Conservation (phyloP, 805 yeast species). For the Candida stauntonica region DNA sequence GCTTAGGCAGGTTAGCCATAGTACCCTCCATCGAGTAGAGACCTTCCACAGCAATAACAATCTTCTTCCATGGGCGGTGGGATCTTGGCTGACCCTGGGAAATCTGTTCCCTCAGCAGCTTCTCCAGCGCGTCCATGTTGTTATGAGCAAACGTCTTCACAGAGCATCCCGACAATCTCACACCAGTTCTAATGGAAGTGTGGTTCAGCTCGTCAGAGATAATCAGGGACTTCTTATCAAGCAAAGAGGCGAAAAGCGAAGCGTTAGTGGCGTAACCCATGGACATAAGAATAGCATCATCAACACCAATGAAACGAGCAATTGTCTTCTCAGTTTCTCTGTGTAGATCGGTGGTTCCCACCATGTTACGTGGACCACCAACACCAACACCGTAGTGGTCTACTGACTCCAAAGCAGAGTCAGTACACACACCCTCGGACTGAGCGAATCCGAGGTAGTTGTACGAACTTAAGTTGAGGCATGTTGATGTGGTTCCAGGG, state of each 20-base stretch:
- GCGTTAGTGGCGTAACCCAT: constrained; percentile 98
- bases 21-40: constrained; percentile 81
- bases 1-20: constrained; percentile 60
- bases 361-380: constrained; percentile 69
- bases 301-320: constrained; percentile 88
- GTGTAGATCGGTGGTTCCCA: constrained; percentile 78
- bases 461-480: constrained; percentile 84
- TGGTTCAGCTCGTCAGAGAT: constrained; percentile 94
- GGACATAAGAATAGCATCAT: constrained; percentile 77
- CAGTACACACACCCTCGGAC: constrained; percentile 87
- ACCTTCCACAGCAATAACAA: constrained; percentile 86
- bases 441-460: constrained; percentile 97
- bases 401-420: constrained; percentile 58
- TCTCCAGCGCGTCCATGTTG: constrained; percentile 78
- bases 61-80: constrained; percentile 94
- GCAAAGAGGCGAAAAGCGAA: constrained; percentile 73
- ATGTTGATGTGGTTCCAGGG: constrained; percentile 70
- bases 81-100: constrained; percentile 55
- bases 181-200: constrained; percentile 93
- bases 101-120: constrained; percentile 69
- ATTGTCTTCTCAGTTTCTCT: constrained; percentile 66
- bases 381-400: constrained; percentile 71
- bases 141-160: constrained; percentile 91
- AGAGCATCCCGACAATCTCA: constrained; percentile 86
- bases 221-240: constrained; percentile 84